Conservation (phyloP, 2,329 filamentous ascomycete genomes). For the Ophiostoma ulmi region DNA sequence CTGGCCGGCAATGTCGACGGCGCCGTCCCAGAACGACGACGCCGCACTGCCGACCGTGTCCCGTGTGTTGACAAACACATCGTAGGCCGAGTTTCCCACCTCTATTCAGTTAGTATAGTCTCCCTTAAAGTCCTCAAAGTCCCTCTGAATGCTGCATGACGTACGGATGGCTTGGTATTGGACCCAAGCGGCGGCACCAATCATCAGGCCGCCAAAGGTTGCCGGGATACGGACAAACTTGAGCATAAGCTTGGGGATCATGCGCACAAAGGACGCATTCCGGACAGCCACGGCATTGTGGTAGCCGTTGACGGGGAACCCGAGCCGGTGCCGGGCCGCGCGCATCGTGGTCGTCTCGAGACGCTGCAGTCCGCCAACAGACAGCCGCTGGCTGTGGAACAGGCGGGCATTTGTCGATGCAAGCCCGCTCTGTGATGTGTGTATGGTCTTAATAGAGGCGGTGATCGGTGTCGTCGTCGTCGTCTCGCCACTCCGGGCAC, state of each 20-base stretch:
- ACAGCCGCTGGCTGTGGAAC: conserved; percentile 55
- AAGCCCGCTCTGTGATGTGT: background rate
- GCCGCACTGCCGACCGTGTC: conserved; percentile 67
- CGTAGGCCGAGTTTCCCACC: conserved; percentile 70
- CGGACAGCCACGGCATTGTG: conserved; percentile 68
- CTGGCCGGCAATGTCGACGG: conserved; percentile 71
- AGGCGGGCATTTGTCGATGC: conserved; percentile 44
- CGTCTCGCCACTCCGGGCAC: conserved; percentile 39
- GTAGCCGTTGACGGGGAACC: conserved; percentile 74
- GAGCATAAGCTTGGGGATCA: conserved; percentile 79
- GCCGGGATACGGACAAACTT: conserved; percentile 86
- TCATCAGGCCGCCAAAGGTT: conserved; percentile 81
- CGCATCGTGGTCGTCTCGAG: conserved; percentile 42
- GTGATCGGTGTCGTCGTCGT: background rate
- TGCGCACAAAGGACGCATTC: conserved; percentile 59
- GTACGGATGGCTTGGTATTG: conserved; percentile 90
- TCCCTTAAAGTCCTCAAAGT: background rate
- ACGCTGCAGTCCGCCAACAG: conserved; percentile 64
- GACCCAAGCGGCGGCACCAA: conserved; percentile 83
- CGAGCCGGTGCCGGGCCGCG: conserved; percentile 59
- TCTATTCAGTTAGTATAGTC: conserved; percentile 40
- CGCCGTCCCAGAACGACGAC: conserved; percentile 63
- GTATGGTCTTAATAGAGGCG: background rate
- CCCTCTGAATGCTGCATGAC: conserved; percentile 31
- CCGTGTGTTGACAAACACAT: conserved; percentile 67